phyloP scores from a whole-genome alignment of 2,329 filamentous ascomycete species.

The Fusarium sublunatum region DNA sequence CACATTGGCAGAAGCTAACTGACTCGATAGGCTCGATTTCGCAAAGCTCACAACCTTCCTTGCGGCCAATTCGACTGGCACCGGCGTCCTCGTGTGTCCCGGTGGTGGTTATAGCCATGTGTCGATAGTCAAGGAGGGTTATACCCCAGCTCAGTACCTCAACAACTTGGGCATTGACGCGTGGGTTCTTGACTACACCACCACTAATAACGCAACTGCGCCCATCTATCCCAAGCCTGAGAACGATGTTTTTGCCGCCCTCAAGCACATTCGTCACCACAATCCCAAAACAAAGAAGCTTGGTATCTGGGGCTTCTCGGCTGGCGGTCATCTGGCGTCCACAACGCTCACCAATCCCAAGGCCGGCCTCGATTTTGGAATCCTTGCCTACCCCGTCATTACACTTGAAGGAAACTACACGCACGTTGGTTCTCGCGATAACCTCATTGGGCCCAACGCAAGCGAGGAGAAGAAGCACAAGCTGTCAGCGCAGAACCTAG shows the following conservation, averaged over 20 bases:
- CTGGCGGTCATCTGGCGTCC: conserved; percentile 30
- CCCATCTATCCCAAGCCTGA: conserved; percentile 28
- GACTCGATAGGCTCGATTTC: conserved; percentile 5
- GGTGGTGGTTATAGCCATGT: conserved; percentile 28
- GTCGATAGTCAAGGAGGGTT: conserved; percentile 26
- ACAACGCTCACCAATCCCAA: conserved; percentile 28
- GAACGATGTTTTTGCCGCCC: conserved; percentile 26
- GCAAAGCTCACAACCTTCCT: conserved; percentile 16
- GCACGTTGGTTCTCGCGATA: conserved; percentile 27
- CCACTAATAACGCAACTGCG: conserved; percentile 14
- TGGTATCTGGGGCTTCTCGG: conserved; percentile 34
- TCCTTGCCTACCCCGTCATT: conserved; percentile 28
- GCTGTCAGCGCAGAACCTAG: conserved; percentile 27
- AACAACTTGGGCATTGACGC: conserved; percentile 35
- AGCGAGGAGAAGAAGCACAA: conserved; percentile 10
- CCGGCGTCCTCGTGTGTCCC: conserved; percentile 26
- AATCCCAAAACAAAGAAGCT: conserved; percentile 17
- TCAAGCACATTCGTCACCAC: conserved; percentile 22
- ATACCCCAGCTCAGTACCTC: conserved; percentile 22
- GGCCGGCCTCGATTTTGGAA: conserved; percentile 32
- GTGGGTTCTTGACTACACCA: conserved; percentile 35
- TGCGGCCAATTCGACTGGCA: conserved; percentile 22
- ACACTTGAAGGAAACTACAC: conserved; percentile 31
- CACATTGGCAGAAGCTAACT: background rate
- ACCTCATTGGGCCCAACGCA: conserved; percentile 23